A percentile compares a stretch with the other conserved stretches of the same genome.
These are phyloP conservation scores for Mortierella sp. DNA, from an alignment of 371 early-diverging fungal species.

Conservation along the genomic window DNA sequence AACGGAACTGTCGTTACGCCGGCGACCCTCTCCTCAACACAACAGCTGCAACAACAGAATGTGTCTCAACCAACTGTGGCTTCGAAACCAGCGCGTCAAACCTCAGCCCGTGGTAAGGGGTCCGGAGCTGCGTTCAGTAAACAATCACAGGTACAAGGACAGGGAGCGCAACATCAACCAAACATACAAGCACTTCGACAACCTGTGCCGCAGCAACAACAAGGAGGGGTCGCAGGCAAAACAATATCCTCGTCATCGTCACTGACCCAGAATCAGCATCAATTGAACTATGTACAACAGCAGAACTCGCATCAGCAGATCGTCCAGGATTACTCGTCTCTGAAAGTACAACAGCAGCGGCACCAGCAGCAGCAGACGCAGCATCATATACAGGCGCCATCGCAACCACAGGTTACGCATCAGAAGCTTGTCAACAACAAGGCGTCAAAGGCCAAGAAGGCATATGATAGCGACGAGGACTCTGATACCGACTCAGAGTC, in stretches of 20 bases:
- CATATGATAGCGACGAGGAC: conserved; percentile 24
- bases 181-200: conserved; percentile 14
- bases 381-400: background rate
- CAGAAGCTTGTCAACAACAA: conserved; percentile 11
- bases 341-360: conserved; percentile 32
- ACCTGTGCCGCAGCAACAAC: conserved; percentile 10
- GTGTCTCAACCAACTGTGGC: background rate
- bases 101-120: conserved; percentile 9
- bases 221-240: too few species aligned
- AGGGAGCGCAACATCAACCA: conserved; percentile 22
- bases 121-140: conserved; percentile 16
- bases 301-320: conserved; percentile 17
- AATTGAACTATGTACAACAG: too few species aligned
- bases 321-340: conserved; percentile 26
- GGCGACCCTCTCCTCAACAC: background rate
- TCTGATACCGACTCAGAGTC: conserved; percentile 42
- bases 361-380: conserved; percentile 32
- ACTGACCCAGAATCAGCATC: too few species aligned
- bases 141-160: background rate
- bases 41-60: background rate
- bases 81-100: conserved; percentile 4
- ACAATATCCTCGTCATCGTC: too few species aligned
- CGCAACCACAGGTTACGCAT: conserved; percentile 8
- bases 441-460: conserved; percentile 5
- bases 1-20: background rate